Base-by-base conservation (phyloP, 768 basidiomycete species). In the Suillus weaverae region DNA sequence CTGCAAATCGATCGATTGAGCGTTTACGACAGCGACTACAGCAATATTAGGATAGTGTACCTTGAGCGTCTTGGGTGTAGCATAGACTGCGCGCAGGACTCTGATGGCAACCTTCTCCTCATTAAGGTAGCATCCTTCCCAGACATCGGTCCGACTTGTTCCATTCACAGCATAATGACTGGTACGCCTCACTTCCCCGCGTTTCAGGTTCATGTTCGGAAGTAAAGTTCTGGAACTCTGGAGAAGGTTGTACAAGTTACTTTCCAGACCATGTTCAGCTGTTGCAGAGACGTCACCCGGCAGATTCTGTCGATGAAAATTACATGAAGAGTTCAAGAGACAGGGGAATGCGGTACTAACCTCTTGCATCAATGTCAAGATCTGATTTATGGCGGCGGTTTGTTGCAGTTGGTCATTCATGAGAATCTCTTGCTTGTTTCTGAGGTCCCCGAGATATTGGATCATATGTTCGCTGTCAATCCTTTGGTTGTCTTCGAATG, bases 41-140 rank as follows among this genome's bases (percentile, higher is more conserved):
- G 35, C n/a, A 2, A 38, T 0, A 20, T 30, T 3, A 32, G 3
- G 26, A 41, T 20, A 13, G 10, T 20, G 26, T 69, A 85, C 85
- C 62, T 79, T 72, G 33, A 80, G 65, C 66, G 80, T 83, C 38
- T 78, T 75, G 3, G 84, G 84, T 61, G 81, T 78, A 33, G 80
- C 78, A 59, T 82, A 77, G 55, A 85, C 80, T 10, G 84, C 81
- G 36, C 86, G 82, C 35, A 87, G 73, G 10, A 82, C 79, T 69
- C 86, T 86, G 70, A 87, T 83, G 2, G 84, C 83, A 7, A 87
- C 86, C 64, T 84, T 85, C 67, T 86, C 83, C 60, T 80, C 75
- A 33, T 78, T 77, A 1, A 87, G 78, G 73, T 85, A 87, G 13
- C 83, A 32, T 4, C 86, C 86, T 70, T 86, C 84, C 79, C 79